phyloP scores from a whole-genome alignment of 2,329 filamentous ascomycete species.

The Aspergillus neoniger region DNA sequence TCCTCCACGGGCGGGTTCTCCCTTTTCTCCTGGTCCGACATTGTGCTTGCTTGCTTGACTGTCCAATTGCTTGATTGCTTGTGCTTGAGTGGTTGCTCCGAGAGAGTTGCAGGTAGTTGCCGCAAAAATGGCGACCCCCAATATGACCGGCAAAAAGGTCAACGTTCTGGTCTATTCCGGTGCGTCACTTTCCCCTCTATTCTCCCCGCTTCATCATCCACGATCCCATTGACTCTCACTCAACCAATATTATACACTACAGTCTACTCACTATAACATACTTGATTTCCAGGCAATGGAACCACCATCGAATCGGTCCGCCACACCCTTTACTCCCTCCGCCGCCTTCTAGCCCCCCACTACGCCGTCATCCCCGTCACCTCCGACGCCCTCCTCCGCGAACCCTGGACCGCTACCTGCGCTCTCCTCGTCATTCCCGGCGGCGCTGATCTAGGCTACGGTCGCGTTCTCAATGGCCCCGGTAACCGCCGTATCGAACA shows the following conservation, averaged over 20 bases:
- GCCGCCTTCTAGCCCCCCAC: slow-evolving; percentile 80
- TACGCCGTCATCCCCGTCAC: slow-evolving; percentile 90
- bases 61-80: no score
- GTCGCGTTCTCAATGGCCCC: slow-evolving; percentile 79
- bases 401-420: slow-evolving; percentile 87
- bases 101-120: neutral
- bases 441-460: slow-evolving; percentile 91
- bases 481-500: slow-evolving; percentile 83
- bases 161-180: slow-evolving; percentile 94
- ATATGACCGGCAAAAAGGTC: slow-evolving; percentile 66
- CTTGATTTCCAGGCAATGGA: slow-evolving; percentile 66
- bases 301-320: slow-evolving; percentile 85
- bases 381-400: slow-evolving; percentile 76
- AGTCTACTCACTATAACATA: no score
- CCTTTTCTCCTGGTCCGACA: slow-evolving; percentile 58
- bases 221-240: neutral
- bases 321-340: slow-evolving; percentile 84
- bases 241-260: neutral
- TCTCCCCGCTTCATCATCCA: slow-evolving; percentile 18
- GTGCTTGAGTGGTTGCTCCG: neutral
- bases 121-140: slow-evolving; percentile 31
- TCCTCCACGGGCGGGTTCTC: slow-evolving; percentile 43
- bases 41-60: slow-evolving; percentile 32
- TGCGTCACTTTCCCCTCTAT: slow-evolving; percentile 43
- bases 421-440: slow-evolving; percentile 89